These are phyloP conservation scores for Lactarius quietus DNA, from an alignment of 768 basidiomycete species.

Conservation along the genomic window DNA sequence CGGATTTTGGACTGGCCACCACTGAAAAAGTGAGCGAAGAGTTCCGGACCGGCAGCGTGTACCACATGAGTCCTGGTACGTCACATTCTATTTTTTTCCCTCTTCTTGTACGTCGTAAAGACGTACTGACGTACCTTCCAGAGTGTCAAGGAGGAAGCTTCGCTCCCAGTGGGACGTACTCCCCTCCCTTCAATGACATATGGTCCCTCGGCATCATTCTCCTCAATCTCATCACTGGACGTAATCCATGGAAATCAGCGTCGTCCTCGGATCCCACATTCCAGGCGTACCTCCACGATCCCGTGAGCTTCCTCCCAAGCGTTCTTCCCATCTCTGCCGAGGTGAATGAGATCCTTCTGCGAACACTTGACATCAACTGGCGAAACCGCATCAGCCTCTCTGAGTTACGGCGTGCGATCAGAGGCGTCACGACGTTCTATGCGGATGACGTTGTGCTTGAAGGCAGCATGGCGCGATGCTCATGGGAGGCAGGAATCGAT, in stretches of 20 bases:
- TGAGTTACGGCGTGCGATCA: constrained; percentile 55
- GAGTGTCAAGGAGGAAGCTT: constrained; percentile 84
- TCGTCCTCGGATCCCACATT: constrained; percentile 81
- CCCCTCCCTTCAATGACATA: constrained; percentile 85
- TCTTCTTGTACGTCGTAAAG: constrained; percentile 18
- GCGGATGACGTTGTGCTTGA: constrained; percentile 73
- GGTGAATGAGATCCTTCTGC: constrained; percentile 35
- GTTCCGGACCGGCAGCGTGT: constrained; percentile 95
- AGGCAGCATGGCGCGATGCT: constrained; percentile 73
- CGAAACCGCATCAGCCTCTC: constrained; percentile 34
- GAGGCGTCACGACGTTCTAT: constrained; percentile 61
- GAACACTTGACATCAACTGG: constrained; percentile 36
- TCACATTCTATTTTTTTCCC: constrained; percentile 20
- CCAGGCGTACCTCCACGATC: constrained; percentile 78
- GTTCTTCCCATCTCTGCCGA: constrained; percentile 39
- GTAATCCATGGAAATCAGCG: constrained; percentile 96
- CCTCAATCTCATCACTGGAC: constrained; percentile 89
- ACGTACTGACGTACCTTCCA: constrained; percentile 37
- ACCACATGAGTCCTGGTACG: constrained; percentile 94
- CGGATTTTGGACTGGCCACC: constrained; percentile 94
- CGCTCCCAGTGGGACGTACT: constrained; percentile 65
- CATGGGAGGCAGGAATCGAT: constrained; percentile 72
- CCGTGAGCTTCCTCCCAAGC: constrained; percentile 71
- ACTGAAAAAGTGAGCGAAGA: constrained; percentile 81
- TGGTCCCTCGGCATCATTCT: constrained; percentile 98